Base-by-base conservation (phyloP, 768 basidiomycete genomes). In the Lactifluus pinguis region DNA sequence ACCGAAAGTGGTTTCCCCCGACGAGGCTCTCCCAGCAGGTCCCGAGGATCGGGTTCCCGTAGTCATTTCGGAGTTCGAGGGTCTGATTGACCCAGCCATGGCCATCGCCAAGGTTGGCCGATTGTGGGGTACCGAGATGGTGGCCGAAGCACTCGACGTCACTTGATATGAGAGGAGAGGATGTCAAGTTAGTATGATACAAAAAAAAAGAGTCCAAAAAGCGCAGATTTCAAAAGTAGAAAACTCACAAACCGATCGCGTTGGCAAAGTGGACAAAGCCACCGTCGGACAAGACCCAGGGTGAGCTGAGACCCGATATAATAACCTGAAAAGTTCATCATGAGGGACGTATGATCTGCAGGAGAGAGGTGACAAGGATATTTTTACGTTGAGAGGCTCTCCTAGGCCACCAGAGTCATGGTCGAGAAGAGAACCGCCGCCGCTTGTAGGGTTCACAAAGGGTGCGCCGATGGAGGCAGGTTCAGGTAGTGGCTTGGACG, bases 91-190 rank as follows among this genome's bases (percentile, higher is more conserved):
- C 72, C 59, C 66, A 73, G 14, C 76, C 77, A 25, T 78, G 71
- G 0, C 79, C 79, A 49, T 81, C 80, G 1, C 80, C 80, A 0
- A 80, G 72, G 65, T 81, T 75, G 4, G 78, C 80, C 1, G 69
- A 67, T 67, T 71, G 76, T n/a, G 68, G 71, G 45, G 47, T 68
- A 1, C 75, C 78, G 21, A 71, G 55, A 60, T 77, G 76, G 47
- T 72, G 55, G 6, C 64, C 67, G 6, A 72, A 57, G 55, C 71
- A 72, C 50, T 72, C 72, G 8, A 34, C 53, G n/a, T 67, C 69
- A 59, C 65, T 66, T 10, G 6, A 1, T 13, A 13, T 11, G 41
- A 8, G 21, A 25, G 21, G 45, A 25, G 21, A 21, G 45, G 45
- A 47, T 47, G 45, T 47, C 21, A 47, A n/a, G n/a, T n/a, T n/a